These are phyloP conservation scores for Ascochyta clinopodiicola DNA, from an alignment of 2,329 filamentous ascomycete species.

Conservation along the genomic window DNA sequence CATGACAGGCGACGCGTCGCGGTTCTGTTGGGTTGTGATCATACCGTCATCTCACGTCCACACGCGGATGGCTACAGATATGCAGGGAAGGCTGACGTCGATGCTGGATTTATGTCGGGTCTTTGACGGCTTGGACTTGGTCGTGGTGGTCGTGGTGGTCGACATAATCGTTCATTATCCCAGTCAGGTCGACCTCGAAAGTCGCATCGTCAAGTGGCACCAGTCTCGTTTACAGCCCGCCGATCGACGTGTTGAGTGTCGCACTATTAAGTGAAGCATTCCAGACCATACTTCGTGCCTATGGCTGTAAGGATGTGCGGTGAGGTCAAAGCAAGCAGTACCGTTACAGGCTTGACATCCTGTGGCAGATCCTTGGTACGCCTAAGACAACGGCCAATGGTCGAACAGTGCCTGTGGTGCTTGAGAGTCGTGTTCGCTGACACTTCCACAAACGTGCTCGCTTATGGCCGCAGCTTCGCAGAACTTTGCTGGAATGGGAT, in stretches of 20 bases:
- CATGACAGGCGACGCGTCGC: neutral
- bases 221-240: no score
- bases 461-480: conserved; percentile 10
- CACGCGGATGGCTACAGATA: neutral
- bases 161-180: neutral
- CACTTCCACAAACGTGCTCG: conserved; percentile 3
- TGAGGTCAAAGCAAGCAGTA: neutral
- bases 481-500: conserved; percentile 15
- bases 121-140: no score
- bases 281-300: neutral
- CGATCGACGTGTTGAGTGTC: neutral
- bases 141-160: no score
- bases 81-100: neutral
- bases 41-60: neutral
- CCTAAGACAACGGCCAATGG: neutral
- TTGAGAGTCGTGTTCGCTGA: conserved; percentile 1
- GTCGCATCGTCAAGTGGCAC: no score
- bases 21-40: neutral
- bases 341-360: neutral
- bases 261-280: neutral
- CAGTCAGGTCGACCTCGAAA: no score
- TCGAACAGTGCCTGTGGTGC: neutral
- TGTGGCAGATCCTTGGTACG: neutral
- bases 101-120: neutral
- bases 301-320: neutral